phyloP scores from a whole-genome alignment of 139 green algal genomes.

The Mesotaenium endlicherianum region DNA sequence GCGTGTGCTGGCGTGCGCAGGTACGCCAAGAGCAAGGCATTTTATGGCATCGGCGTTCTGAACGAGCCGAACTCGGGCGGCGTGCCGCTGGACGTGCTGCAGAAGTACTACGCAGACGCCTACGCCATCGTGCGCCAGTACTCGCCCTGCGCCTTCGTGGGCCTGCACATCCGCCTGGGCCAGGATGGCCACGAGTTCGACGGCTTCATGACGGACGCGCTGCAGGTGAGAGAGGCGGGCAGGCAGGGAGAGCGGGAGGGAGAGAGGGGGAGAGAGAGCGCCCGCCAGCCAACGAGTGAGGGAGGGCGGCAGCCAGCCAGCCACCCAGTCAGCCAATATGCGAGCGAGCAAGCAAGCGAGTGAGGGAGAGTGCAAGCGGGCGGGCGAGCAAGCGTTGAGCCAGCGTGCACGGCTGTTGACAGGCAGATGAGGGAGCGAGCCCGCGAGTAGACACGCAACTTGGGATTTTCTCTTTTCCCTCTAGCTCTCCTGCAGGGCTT shows the following conservation, averaged over 20 bases:
- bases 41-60: slow-evolving; percentile 15
- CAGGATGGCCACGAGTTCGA: neutral
- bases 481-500: too few relatives aligned
- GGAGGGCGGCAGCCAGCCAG: neutral
- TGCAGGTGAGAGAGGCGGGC: neutral
- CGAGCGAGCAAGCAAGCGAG: too few relatives aligned
- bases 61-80: slow-evolving; percentile 22
- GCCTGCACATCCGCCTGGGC: neutral
- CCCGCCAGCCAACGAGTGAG: neutral
- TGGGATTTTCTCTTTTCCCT: too few relatives aligned
- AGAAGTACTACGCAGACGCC: neutral
- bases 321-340: too few relatives aligned
- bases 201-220: slow-evolving; percentile 22
- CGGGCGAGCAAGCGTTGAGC: too few relatives aligned
- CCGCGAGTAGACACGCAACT: too few relatives aligned
- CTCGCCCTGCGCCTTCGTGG: slow-evolving; percentile 15
- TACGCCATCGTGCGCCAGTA: slow-evolving; percentile 23
- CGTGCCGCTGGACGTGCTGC: neutral
- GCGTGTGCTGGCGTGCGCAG: neutral
- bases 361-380: too few relatives aligned
- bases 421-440: too few relatives aligned
- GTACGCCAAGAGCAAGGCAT: slow-evolving; percentile 9
- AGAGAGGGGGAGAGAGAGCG: neutral
- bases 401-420: too few relatives aligned
- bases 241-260: neutral